phyloP scores from a whole-genome alignment of 306 rosid genomes.

The Pterocarpus santalinus region DNA sequence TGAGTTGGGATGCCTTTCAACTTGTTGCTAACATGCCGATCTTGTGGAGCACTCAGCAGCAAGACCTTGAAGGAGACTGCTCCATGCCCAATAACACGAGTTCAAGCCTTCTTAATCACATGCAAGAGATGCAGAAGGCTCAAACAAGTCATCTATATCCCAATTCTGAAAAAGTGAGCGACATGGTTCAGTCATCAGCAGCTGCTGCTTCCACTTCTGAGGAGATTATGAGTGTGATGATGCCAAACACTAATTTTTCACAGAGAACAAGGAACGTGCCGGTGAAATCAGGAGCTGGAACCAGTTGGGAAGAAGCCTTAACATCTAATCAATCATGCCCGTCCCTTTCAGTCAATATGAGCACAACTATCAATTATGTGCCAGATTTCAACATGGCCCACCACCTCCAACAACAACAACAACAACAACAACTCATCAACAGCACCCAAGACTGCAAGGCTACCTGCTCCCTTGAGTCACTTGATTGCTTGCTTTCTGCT shows the following conservation, averaged over 20 bases:
- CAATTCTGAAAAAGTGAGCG: conserved; percentile 35
- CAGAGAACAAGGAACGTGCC: conserved; percentile 35
- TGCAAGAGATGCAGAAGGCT: conserved; percentile 54
- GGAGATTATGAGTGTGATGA: conserved; percentile 39
- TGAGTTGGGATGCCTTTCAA: conserved; percentile 71
- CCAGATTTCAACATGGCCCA: conserved; percentile 56
- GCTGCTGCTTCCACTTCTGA: conserved; percentile 11
- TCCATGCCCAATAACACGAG: conserved; percentile 47
- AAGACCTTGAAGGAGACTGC: conserved; percentile 60
- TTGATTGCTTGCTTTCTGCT: conserved; percentile 58
- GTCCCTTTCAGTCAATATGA: conserved; percentile 44
- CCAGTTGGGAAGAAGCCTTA: conserved; percentile 49
- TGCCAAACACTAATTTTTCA: conserved; percentile 45
- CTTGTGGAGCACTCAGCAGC: conserved; percentile 67
- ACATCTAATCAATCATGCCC: conserved; percentile 44
- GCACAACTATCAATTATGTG: conserved; percentile 42
- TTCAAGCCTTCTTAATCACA: conserved; percentile 49
- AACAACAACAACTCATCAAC: conserved; percentile 32
- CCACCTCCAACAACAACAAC: conserved; percentile 44
- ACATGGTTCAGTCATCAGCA: conserved; percentile 27
- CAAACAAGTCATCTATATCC: conserved; percentile 37
- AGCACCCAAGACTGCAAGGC: conserved; percentile 44
- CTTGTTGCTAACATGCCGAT: conserved; percentile 50
- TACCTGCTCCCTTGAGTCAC: conserved; percentile 52
- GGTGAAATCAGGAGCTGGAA: conserved; percentile 40